Evolutionary conservation across 257 asterid genomes (phyloP).

Genomic region (Solanum microdontum): DNA sequence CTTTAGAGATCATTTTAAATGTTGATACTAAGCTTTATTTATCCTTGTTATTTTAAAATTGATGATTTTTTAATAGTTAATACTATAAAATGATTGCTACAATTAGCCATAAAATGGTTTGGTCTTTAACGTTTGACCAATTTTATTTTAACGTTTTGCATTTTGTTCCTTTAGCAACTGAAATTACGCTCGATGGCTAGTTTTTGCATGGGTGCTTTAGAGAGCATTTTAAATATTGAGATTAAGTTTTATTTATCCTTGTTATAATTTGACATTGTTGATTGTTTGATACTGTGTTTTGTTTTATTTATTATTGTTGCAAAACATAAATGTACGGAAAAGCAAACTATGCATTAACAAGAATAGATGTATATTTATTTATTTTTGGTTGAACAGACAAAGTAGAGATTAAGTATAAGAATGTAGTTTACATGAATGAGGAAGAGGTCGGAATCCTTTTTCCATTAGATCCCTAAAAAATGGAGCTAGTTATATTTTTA

Average conservation of each 20-base stretch:
- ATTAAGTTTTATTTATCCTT: too few relatives aligned
- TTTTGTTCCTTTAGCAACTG: background rate
- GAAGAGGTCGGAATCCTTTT: background rate
- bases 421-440: background rate
- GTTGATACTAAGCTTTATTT: background rate
- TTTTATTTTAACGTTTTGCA: background rate
- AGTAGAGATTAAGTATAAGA: background rate
- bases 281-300: background rate
- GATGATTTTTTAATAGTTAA: background rate
- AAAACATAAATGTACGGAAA: background rate
- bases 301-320: background rate
- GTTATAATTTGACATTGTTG: background rate
- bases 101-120: too few relatives aligned
- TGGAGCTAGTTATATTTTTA: background rate
- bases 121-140: background rate
- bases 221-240: background rate
- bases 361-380: background rate
- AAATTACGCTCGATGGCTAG: background rate
- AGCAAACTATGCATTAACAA: background rate
- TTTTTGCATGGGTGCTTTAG: background rate
- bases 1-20: background rate
- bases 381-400: background rate
- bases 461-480: background rate
- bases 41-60: background rate
- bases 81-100: too few relatives aligned